Evolutionary conservation across 768 basidiomycete genomes (phyloP).

Genomic region (Phylloporus scabripes): DNA sequence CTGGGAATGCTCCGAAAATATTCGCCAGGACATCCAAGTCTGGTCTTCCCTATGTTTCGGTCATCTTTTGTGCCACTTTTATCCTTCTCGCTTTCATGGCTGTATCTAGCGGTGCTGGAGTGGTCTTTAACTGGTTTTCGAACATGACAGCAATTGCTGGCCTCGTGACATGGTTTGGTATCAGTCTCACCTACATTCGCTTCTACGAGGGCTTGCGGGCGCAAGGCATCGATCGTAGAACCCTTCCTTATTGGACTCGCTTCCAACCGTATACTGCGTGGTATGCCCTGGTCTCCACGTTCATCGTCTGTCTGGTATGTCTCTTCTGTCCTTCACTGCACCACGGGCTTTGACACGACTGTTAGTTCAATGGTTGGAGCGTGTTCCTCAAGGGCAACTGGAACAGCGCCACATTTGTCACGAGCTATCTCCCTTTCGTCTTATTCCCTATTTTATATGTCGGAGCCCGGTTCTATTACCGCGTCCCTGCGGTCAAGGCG

Average conservation of each 20-base stretch:
- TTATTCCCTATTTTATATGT: constrained; percentile 74
- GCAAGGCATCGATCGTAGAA: constrained; percentile 70
- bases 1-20: constrained; percentile 77
- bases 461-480: constrained; percentile 45
- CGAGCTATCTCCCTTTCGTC: constrained; percentile 70
- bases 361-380: constrained; percentile 42
- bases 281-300: constrained; percentile 31
- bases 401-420: constrained; percentile 64
- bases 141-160: constrained; percentile 68
- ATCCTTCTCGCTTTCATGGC: constrained; percentile 80
- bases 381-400: constrained; percentile 52
- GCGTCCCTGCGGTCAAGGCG: constrained; percentile 24
- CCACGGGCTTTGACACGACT: constrained; percentile 28
- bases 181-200: constrained; percentile 69
- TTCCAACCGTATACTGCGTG: constrained; percentile 75
- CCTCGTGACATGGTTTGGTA: constrained; percentile 81
- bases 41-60: constrained; percentile 73
- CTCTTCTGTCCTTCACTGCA: not conserved
- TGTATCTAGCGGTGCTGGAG: constrained; percentile 55
- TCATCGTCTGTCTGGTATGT: constrained; percentile 61
- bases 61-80: constrained; percentile 66
- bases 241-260: constrained; percentile 62
- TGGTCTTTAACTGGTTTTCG: constrained; percentile 75
- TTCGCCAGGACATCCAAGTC: constrained; percentile 63
- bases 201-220: constrained; percentile 79